Evolutionary conservation across 371 early-diverging fungal genomes (phyloP).

Genomic region (Capillidium heterosporum): DNA sequence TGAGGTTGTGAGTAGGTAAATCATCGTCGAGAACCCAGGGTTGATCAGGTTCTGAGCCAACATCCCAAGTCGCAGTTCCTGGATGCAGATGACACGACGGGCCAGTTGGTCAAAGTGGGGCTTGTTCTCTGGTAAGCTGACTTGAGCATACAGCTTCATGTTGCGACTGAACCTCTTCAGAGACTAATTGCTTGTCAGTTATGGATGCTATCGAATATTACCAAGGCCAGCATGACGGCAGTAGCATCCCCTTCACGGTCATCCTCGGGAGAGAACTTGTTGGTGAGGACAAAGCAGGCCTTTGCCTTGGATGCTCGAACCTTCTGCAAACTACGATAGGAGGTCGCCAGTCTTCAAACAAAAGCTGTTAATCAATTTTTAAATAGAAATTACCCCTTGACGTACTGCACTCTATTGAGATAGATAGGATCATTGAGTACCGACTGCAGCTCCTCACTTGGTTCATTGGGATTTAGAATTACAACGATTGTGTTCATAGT

Average conservation of each 20-base stretch:
- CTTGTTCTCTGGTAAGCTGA: slow-evolving; percentile 39
- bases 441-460: slow-evolving; percentile 25
- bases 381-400: slow-evolving; percentile 20
- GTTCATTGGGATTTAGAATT: slow-evolving; percentile 34
- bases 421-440: slow-evolving; percentile 30
- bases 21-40: slow-evolving; percentile 38
- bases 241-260: slow-evolving; percentile 29
- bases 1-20: slow-evolving; percentile 36
- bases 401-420: slow-evolving; percentile 34
- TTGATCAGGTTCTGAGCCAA: slow-evolving; percentile 37
- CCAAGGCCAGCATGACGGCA: slow-evolving; percentile 41
- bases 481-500: slow-evolving; percentile 40
- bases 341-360: slow-evolving; percentile 24
- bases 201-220: slow-evolving; percentile 6
- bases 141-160: slow-evolving; percentile 31
- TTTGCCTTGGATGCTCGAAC: slow-evolving; percentile 21
- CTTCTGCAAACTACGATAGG: slow-evolving; percentile 26
- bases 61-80: slow-evolving; percentile 47
- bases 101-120: slow-evolving; percentile 40
- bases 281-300: slow-evolving; percentile 35
- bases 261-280: slow-evolving; percentile 17
- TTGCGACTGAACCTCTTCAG: slow-evolving; percentile 30
- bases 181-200: slow-evolving; percentile 14
- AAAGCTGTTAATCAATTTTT: background rate
- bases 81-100: slow-evolving; percentile 40